Conservation (phyloP, 352 stramenopile genomes). For the Globisporangium megalacanthum region DNA sequence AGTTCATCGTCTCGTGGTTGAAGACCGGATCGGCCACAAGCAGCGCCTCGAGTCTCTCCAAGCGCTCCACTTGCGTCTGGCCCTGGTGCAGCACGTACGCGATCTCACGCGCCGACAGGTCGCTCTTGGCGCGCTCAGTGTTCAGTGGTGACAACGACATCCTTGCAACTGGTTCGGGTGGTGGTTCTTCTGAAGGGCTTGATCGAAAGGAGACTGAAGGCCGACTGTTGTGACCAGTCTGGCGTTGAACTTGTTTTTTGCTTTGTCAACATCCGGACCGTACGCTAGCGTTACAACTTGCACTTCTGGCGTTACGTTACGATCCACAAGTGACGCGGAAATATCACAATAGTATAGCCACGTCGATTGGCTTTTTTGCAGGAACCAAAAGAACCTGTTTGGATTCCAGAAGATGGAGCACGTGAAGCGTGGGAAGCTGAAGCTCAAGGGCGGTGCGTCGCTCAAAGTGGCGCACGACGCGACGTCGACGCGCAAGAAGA, state of each 20-base stretch:
- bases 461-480: slow-evolving; percentile 48
- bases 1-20: slow-evolving; percentile 60
- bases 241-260: neutral
- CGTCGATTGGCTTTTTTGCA: too few relatives aligned
- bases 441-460: slow-evolving; percentile 58
- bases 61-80: slow-evolving; percentile 40
- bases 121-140: slow-evolving; percentile 38
- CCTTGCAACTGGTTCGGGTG: too few relatives aligned
- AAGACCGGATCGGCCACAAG: slow-evolving; percentile 53
- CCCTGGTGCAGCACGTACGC: slow-evolving; percentile 57
- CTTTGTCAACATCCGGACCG: too few relatives aligned
- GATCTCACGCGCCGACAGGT: slow-evolving; percentile 45
- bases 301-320: too few relatives aligned
- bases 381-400: too few relatives aligned
- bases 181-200: neutral
- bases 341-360: too few relatives aligned
- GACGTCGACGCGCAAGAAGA: slow-evolving; percentile 39
- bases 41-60: slow-evolving; percentile 55
- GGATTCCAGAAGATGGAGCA: slow-evolving; percentile 43
- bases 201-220: slow-evolving; percentile 5
- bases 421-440: slow-evolving; percentile 81
- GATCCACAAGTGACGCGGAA: too few relatives aligned
- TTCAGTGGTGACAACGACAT: slow-evolving; percentile 10
- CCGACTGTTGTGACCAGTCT: too few relatives aligned
- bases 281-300: neutral